These are phyloP conservation scores for Erodium maritimum DNA, from an alignment of 345 rosid genomes.

Conservation along the genomic window DNA sequence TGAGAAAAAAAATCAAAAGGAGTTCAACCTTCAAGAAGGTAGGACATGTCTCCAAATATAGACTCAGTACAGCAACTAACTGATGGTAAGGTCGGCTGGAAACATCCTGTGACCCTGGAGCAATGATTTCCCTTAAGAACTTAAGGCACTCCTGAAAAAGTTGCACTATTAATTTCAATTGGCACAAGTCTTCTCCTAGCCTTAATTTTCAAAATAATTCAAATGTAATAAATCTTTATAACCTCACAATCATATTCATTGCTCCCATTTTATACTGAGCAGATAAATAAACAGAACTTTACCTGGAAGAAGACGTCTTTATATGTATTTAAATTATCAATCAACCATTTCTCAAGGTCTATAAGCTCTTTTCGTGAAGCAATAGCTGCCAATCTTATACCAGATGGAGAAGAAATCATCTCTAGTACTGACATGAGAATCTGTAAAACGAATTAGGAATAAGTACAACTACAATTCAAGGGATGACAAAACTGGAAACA, in stretches of 20 bases:
- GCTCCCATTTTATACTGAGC: background rate
- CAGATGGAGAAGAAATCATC: slow-evolving; percentile 52
- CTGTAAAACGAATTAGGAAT: slow-evolving; percentile 30
- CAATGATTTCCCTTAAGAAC: slow-evolving; percentile 62
- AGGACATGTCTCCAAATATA: slow-evolving; percentile 49
- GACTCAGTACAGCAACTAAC: slow-evolving; percentile 39
- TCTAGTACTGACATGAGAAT: slow-evolving; percentile 60
- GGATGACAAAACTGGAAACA: background rate
- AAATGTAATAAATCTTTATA: background rate
- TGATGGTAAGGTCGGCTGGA: slow-evolving; percentile 48
- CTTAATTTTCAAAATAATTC: background rate
- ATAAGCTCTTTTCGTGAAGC: slow-evolving; percentile 65
- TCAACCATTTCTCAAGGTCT: slow-evolving; percentile 84
- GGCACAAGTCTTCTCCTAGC: background rate
- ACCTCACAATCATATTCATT: background rate
- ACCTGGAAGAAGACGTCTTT: slow-evolving; percentile 84
- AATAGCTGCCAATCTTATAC: slow-evolving; percentile 70
- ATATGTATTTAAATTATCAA: slow-evolving; percentile 35
- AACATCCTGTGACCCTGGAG: slow-evolving; percentile 49
- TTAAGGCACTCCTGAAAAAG: slow-evolving; percentile 74
- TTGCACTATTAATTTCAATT: slow-evolving; percentile 9
- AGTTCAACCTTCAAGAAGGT: slow-evolving; percentile 55
- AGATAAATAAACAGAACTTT: background rate
- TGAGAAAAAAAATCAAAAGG: slow-evolving; percentile 1
- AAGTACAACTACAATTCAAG: background rate